A percentile compares a stretch with the other conserved stretches of the same genome.
Evolutionary conservation across 257 asterid species (phyloP).

Genomic region (Voacanga thouarsii): DNA sequence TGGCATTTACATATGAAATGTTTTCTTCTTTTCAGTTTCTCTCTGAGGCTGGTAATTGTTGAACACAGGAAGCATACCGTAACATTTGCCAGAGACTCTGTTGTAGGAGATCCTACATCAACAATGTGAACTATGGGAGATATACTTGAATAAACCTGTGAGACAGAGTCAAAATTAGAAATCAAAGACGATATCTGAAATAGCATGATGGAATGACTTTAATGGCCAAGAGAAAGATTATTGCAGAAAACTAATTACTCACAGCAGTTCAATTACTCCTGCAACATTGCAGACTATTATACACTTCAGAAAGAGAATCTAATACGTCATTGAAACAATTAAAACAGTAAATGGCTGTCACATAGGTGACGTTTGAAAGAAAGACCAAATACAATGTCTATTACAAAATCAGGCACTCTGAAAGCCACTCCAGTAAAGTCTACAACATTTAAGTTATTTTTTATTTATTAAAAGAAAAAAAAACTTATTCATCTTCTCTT

Average conservation of each 20-base stretch:
- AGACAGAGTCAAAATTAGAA: slow-evolving; percentile 19
- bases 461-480: too few species aligned
- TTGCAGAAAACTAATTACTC: not conserved
- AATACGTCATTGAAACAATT: not conserved
- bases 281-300: not conserved
- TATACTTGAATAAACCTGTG: slow-evolving; percentile 82
- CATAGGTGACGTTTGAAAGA: not conserved
- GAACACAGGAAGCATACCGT: slow-evolving; percentile 52
- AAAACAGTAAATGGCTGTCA: not conserved
- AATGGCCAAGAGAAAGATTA: not conserved
- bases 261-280: not conserved
- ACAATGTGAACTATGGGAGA: slow-evolving; percentile 87
- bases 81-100: slow-evolving; percentile 74
- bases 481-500: not conserved
- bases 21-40: not conserved
- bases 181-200: slow-evolving; percentile 6
- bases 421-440: not conserved
- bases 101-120: slow-evolving; percentile 73
- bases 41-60: slow-evolving; percentile 14
- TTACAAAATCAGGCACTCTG: not conserved
- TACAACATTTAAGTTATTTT: not conserved
- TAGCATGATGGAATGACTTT: not conserved
- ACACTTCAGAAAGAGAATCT: not conserved
- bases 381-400: not conserved
- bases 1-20: not conserved